Conservation (phyloP, 176 grass and related monocot species). For the Pharus latifolius region DNA sequence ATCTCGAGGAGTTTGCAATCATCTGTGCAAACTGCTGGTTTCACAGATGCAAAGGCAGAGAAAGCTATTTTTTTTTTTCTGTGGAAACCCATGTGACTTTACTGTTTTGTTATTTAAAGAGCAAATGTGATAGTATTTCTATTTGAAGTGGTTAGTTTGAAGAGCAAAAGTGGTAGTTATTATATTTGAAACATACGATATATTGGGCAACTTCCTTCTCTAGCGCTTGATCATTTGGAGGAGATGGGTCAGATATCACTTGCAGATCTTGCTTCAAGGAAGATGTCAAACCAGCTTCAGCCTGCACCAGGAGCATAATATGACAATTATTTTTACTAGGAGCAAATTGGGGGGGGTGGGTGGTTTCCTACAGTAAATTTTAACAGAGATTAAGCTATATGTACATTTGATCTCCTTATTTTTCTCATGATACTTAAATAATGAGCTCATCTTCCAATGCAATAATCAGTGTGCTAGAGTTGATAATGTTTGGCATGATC, state of each 20-base stretch:
- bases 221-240: slow-evolving; percentile 12
- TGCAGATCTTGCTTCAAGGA: background rate
- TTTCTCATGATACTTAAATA: slow-evolving; percentile 4
- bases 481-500: background rate
- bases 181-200: slow-evolving; percentile 1
- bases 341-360: background rate
- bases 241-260: slow-evolving; percentile 1
- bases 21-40: background rate
- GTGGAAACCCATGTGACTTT: background rate
- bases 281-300: slow-evolving; percentile 12
- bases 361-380: background rate
- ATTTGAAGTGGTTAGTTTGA: background rate
- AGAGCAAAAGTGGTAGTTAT: background rate
- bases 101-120: background rate
- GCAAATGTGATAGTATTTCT: no score
- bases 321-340: background rate
- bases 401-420: background rate
- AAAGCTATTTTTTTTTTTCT: background rate
- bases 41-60: background rate
- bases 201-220: background rate
- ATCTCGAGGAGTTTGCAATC: background rate
- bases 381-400: background rate
- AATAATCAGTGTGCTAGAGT: background rate
- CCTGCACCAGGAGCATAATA: slow-evolving; percentile 5
- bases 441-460: background rate